Percentiles rank a stretch among this genome's conserved stretches.
These are phyloP conservation scores for Pseudogymnoascus sp. DNA, from an alignment of 2,329 filamentous ascomycete species.

Conservation along the genomic window DNA sequence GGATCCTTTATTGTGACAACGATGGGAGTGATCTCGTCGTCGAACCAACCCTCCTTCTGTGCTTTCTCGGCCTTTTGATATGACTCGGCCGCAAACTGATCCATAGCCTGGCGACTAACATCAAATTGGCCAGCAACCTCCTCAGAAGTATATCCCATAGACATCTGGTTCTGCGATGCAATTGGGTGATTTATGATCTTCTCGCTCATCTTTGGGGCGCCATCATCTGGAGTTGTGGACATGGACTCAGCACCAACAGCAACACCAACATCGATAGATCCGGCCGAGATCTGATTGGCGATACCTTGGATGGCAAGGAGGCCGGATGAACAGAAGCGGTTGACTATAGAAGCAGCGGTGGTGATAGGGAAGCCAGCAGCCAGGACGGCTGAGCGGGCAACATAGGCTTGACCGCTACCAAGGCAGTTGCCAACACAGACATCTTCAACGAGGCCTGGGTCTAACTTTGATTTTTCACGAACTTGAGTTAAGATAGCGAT, in stretches of 20 bases:
- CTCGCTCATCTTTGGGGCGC: conserved; percentile 82
- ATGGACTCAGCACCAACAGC: conserved; percentile 97
- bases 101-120: conserved; percentile 65
- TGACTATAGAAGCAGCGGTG: conserved; percentile 73
- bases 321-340: conserved; percentile 89
- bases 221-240: conserved; percentile 68
- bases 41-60: conserved; percentile 77
- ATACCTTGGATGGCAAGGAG: conserved; percentile 88
- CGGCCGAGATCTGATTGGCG: conserved; percentile 79
- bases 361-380: conserved; percentile 82
- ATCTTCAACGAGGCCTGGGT: conserved; percentile 80
- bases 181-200: conserved; percentile 69
- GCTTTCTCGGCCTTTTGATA: conserved; percentile 83
- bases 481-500: conserved; percentile 65
- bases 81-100: conserved; percentile 77
- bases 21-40: conserved; percentile 80
- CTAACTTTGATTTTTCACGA: conserved; percentile 50
- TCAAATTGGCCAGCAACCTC: conserved; percentile 80
- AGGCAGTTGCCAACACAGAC: conserved; percentile 86
- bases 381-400: conserved; percentile 77
- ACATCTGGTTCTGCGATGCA: conserved; percentile 87
- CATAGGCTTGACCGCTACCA: conserved; percentile 88
- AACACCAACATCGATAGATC: conserved; percentile 90
- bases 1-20: conserved; percentile 72
- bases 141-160: conserved; percentile 90